Percentiles rank a stretch among this genome's conserved stretches.
Evolutionary conservation across 225 moss, liverwort and hornwort genomes (phyloP).

Genomic region (Anthoceros angustus): DNA sequence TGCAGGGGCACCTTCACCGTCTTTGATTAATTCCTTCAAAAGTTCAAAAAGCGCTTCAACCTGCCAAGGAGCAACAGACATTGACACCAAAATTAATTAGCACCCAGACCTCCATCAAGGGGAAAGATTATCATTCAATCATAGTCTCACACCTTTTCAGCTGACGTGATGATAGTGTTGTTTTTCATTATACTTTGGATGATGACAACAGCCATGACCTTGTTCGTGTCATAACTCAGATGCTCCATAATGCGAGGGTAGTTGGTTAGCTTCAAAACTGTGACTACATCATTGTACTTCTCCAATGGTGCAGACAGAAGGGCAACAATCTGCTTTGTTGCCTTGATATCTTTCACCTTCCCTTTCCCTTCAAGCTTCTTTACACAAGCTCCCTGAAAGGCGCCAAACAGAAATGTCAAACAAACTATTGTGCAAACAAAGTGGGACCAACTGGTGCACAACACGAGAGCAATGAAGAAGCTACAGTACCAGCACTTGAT

Average conservation of each 20-base stretch:
- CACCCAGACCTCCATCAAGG: too few species aligned
- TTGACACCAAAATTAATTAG: background rate
- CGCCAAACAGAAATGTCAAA: background rate
- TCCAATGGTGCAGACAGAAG: constrained; percentile 42
- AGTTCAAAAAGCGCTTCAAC: constrained; percentile 76
- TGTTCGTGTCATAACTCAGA: constrained; percentile 70
- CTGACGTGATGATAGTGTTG: constrained; percentile 46
- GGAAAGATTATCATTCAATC: background rate
- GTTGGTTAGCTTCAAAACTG: constrained; percentile 66
- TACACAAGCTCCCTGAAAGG: constrained; percentile 59
- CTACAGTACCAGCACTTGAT: constrained; percentile 60
- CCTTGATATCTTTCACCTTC: constrained; percentile 53
- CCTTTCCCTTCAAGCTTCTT: constrained; percentile 76
- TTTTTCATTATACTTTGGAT: constrained; percentile 76
- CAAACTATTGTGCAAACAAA: background rate
- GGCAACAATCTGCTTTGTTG: constrained; percentile 52
- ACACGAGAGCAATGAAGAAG: background rate
- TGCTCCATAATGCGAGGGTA: constrained; percentile 86
- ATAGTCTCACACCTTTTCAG: constrained; percentile 47
- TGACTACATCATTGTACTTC: constrained; percentile 62
- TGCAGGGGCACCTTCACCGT: constrained; percentile 32
- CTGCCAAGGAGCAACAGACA: constrained; percentile 18
- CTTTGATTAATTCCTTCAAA: constrained; percentile 73
- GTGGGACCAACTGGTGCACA: background rate
- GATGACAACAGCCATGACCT: constrained; percentile 76